phyloP scores from a whole-genome alignment of 768 basidiomycete species.

The Gloeostereum incarnatum region DNA sequence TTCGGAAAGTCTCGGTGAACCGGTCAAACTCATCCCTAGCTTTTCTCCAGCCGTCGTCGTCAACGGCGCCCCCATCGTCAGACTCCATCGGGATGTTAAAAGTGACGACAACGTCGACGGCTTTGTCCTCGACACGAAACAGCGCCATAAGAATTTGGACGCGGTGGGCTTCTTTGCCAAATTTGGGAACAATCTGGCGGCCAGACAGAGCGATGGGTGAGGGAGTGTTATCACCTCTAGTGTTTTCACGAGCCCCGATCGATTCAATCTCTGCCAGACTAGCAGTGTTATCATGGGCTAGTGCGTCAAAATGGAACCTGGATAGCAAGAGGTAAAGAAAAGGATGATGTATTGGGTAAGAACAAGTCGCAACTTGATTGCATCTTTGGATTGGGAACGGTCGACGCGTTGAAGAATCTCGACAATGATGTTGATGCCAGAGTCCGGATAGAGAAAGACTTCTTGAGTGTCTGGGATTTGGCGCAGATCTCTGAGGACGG shows the following conservation, averaged over 20 bases:
- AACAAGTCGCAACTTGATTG: constrained; percentile 46
- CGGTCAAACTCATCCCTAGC: constrained; percentile 40
- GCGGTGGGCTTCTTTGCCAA: constrained; percentile 55
- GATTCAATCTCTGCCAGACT: constrained; percentile 32
- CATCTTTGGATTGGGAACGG: constrained; percentile 41
- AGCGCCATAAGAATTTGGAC: constrained; percentile 76
- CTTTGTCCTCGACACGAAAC: constrained; percentile 64
- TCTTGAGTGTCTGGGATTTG: constrained; percentile 95
- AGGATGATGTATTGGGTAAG: constrained; percentile 1
- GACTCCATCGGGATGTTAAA: constrained; percentile 67
- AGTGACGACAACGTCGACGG: constrained; percentile 75
- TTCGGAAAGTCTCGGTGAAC: constrained; percentile 49
- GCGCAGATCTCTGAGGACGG: constrained; percentile 37
- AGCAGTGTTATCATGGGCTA: constrained; percentile 89
- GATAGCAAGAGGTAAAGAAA: constrained; percentile 8
- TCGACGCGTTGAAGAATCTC: constrained; percentile 78
- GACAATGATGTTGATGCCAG: constrained; percentile 66
- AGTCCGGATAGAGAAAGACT: constrained; percentile 70
- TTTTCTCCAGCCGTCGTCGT: constrained; percentile 21
- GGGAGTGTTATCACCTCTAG: constrained; percentile 41
- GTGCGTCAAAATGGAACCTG: constrained; percentile 86
- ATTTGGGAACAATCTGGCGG: constrained; percentile 67
- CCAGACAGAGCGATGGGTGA: constrained; percentile 58
- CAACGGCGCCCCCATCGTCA: constrained; percentile 33
- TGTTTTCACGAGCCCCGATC: constrained; percentile 28